A percentile compares a stretch with the other conserved stretches of the same genome.
Conservation (phyloP, 2,329 filamentous ascomycete genomes). For the Colletotrichum limetticola region DNA sequence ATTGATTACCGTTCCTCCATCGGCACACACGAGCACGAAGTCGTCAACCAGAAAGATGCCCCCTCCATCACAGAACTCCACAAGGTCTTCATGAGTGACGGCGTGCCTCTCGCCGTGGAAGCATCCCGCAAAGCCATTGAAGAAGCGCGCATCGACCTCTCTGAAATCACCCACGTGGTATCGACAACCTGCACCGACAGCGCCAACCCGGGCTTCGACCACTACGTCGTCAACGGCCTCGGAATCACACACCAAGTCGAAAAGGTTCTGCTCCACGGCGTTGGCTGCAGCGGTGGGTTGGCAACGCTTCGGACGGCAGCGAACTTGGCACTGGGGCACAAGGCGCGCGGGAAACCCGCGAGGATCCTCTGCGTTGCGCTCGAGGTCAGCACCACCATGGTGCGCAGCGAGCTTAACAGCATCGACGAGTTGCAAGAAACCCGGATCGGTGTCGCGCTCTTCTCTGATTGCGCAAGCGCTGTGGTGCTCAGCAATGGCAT, state of each 20-base stretch:
- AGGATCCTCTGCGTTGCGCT: conserved; percentile 73
- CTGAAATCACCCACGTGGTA: conserved; percentile 73
- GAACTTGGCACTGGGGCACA: conserved; percentile 72
- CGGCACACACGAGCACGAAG: conserved; percentile 68
- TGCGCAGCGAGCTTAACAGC: conserved; percentile 73
- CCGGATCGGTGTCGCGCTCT: conserved; percentile 73
- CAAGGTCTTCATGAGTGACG: conserved; percentile 64
- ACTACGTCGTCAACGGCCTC: conserved; percentile 69
- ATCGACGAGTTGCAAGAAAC: conserved; percentile 68
- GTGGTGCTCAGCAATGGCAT: conserved; percentile 73
- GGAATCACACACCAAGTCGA: conserved; percentile 69
- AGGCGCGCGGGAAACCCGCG: conserved; percentile 67
- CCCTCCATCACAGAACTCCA: conserved; percentile 68
- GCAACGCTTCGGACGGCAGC: conserved; percentile 72
- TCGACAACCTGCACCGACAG: conserved; percentile 77
- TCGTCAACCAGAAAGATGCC: conserved; percentile 65
- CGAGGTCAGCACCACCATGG: conserved; percentile 70
- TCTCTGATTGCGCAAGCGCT: conserved; percentile 78
- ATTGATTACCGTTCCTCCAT: conserved; percentile 73
- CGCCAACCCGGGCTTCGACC: conserved; percentile 76
- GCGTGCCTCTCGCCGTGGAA: conserved; percentile 66
- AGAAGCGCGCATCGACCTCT: conserved; percentile 61
- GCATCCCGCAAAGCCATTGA: conserved; percentile 66
- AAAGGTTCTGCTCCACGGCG: conserved; percentile 72
- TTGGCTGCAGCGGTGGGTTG: conserved; percentile 74